Evolutionary conservation across 176 grass and related monocot species (phyloP).

Genomic region (Tillandsia fasciculata): DNA sequence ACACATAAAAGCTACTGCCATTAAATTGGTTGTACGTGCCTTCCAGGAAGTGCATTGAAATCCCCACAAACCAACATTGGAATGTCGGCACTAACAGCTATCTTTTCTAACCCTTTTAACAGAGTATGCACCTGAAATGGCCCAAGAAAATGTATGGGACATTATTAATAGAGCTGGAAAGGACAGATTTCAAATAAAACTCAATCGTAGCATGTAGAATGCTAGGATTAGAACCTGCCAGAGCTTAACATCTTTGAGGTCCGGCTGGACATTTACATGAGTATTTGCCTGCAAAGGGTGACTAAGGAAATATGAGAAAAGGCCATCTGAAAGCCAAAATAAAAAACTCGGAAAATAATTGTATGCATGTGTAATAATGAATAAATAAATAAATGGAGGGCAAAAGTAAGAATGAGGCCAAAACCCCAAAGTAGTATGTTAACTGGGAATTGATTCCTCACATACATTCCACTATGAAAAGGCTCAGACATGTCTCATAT

Average conservation of each 20-base stretch:
- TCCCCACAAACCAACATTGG: slow-evolving; percentile 99
- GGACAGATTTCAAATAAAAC: slow-evolving; percentile 3
- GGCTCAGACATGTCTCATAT: not conserved
- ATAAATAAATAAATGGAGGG: no score
- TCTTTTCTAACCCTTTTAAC: slow-evolving; percentile 97
- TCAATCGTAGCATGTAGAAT: slow-evolving; percentile 17
- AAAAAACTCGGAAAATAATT: slow-evolving; percentile 1
- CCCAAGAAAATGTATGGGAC: slow-evolving; percentile 15
- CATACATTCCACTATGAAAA: not conserved
- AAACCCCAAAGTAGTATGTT: not conserved
- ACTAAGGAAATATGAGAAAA: slow-evolving; percentile 20
- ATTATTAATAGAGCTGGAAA: slow-evolving; percentile 6
- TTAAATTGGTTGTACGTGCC: slow-evolving; percentile 27
- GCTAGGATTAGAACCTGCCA: slow-evolving; percentile 65
- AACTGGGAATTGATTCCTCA: not conserved
- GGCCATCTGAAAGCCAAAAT: not conserved
- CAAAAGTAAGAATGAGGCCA: not conserved
- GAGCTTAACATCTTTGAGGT: slow-evolving; percentile 92
- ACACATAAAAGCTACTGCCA: slow-evolving; percentile 9
- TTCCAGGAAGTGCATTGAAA: slow-evolving; percentile 92
- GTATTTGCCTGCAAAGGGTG: slow-evolving; percentile 82
- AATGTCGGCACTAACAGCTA: slow-evolving; percentile 98
- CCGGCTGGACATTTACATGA: slow-evolving; percentile 94
- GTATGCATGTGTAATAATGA: not conserved
- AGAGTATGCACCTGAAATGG: slow-evolving; percentile 80